These are phyloP conservation scores for Elsinoe batatas DNA, from an alignment of 2,329 filamentous ascomycete genomes.

Conservation along the genomic window DNA sequence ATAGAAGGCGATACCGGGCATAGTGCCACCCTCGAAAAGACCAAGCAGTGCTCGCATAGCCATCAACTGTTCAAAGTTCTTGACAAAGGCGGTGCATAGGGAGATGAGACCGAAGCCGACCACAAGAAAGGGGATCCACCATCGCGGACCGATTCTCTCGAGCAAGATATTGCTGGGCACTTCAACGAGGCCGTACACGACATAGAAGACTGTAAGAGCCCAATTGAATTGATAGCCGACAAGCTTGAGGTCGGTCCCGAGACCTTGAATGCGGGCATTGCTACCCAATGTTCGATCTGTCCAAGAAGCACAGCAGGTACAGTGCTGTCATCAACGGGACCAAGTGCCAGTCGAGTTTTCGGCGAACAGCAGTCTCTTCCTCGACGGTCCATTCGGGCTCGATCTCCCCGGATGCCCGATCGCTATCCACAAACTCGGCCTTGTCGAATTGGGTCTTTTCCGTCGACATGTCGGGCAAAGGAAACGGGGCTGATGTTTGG, in stretches of 20 bases:
- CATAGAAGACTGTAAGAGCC: constrained; percentile 36
- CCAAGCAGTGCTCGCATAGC: constrained; percentile 35
- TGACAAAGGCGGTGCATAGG: constrained; percentile 37
- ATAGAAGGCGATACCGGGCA: constrained; percentile 14
- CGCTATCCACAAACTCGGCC: constrained; percentile 5
- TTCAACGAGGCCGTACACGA: constrained; percentile 32
- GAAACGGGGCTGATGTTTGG: background rate
- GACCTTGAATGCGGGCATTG: constrained; percentile 53
- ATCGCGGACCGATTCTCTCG: constrained; percentile 32
- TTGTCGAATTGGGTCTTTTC: constrained; percentile 4
- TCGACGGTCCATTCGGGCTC: constrained; percentile 11
- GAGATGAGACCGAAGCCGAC: constrained; percentile 35
- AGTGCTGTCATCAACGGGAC: constrained; percentile 52
- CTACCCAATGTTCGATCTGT: constrained; percentile 41
- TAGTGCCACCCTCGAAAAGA: constrained; percentile 23
- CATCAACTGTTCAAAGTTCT: constrained; percentile 38
- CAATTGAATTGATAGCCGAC: constrained; percentile 51
- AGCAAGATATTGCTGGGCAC: constrained; percentile 36
- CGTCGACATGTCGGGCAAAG: background rate
- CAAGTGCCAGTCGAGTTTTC: constrained; percentile 45
- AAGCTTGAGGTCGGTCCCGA: constrained; percentile 52
- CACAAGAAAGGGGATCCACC: constrained; percentile 31
- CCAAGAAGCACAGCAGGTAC: constrained; percentile 48
- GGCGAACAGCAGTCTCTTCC: constrained; percentile 20
- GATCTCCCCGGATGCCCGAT: background rate